phyloP scores from a whole-genome alignment of 2,329 filamentous ascomycete genomes.

The Penicillium freii region DNA sequence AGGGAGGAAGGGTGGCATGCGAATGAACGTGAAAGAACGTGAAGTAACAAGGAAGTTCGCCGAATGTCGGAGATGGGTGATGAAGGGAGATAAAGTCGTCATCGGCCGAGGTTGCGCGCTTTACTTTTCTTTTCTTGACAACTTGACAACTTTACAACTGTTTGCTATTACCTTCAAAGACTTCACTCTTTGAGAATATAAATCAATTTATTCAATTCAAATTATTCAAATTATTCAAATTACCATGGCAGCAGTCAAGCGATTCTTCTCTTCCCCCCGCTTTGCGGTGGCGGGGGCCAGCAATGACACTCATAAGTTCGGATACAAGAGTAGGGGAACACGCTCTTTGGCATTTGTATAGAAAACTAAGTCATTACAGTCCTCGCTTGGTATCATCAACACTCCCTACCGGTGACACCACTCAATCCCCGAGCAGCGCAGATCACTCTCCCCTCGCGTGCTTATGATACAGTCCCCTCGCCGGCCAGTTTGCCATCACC shows the following conservation, averaged over 20 bases:
- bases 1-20: conserved; percentile 50
- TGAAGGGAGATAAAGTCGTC: conserved; percentile 5
- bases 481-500: conserved; percentile 66
- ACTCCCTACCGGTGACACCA: conserved; percentile 73
- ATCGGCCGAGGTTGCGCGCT: conserved; percentile 16
- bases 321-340: conserved; percentile 69
- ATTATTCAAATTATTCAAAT: neutral
- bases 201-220: neutral
- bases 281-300: conserved; percentile 91
- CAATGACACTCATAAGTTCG: conserved; percentile 79
- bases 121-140: neutral
- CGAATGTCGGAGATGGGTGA: conserved; percentile 13
- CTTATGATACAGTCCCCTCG: conserved; percentile 64
- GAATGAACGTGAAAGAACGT: conserved; percentile 10
- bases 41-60: neutral
- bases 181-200: neutral
- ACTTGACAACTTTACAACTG: neutral
- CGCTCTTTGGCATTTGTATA: neutral
- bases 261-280: conserved; percentile 74
- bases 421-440: conserved; percentile 71
- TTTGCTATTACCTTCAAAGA: neutral
- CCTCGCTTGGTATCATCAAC: conserved; percentile 81
- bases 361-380: conserved; percentile 53
- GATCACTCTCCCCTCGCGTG: conserved; percentile 60
- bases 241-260: conserved; percentile 57